Evolutionary conservation across 1,284 basidiomycete species (phyloP).

Genomic region (Trichosporon coremiiforme): DNA sequence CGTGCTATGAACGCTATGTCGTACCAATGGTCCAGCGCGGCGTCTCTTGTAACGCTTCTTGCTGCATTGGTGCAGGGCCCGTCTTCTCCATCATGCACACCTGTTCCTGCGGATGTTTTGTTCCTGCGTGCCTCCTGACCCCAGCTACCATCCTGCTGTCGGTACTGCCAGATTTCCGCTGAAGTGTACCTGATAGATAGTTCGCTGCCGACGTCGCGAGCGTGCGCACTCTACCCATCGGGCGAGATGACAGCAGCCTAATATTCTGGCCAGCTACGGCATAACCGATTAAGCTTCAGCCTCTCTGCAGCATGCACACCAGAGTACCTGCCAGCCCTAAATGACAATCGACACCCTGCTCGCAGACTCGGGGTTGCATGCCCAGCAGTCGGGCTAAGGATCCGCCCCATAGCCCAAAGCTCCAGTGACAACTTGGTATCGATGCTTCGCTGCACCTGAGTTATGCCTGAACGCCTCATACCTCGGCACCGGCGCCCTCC

Average conservation of each 20-base stretch:
- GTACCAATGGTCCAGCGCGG: too few species aligned
- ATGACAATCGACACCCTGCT: slow-evolving; percentile 1
- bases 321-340: slow-evolving; percentile 1
- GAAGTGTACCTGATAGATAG: background rate
- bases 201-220: background rate
- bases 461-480: background rate
- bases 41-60: background rate
- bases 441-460: too few species aligned
- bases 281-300: background rate
- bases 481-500: slow-evolving; percentile 5
- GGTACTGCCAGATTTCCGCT: too few species aligned
- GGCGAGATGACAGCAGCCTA: background rate
- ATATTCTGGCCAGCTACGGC: background rate
- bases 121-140: background rate
- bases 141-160: background rate
- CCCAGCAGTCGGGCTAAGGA: background rate
- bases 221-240: background rate
- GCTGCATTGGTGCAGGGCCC: background rate
- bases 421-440: background rate
- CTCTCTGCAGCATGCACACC: background rate
- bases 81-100: background rate
- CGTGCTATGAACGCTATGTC: background rate
- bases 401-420: background rate
- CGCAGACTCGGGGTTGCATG: background rate
- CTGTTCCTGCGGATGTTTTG: background rate